These are phyloP conservation scores for Trapa incisa DNA, from an alignment of 345 rosid genomes.

Conservation along the genomic window DNA sequence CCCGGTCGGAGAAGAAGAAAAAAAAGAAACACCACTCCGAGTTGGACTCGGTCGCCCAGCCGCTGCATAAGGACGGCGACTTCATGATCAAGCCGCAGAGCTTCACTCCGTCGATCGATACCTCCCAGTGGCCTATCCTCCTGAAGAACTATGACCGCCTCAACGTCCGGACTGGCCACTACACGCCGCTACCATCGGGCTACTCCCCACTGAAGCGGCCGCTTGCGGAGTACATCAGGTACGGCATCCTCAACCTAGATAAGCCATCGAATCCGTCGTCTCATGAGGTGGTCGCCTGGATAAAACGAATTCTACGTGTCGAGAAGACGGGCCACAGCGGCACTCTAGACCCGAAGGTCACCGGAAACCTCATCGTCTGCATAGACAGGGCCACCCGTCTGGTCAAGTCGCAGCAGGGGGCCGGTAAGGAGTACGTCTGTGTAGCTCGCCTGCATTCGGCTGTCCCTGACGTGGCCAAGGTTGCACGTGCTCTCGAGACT, in stretches of 20 bases:
- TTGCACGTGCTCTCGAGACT: conserved; percentile 69
- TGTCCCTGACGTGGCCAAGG: conserved; percentile 68
- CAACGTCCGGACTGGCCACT: conserved; percentile 92
- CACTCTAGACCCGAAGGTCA: conserved; percentile 89
- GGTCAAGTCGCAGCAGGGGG: conserved; percentile 95
- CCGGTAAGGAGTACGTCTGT: conserved; percentile 87
- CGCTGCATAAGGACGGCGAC: conserved; percentile 17
- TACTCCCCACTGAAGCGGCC: conserved; percentile 90
- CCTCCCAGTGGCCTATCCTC: conserved; percentile 87
- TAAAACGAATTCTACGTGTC: conserved; percentile 77
- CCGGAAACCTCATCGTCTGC: conserved; percentile 86
- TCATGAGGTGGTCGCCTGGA: conserved; percentile 97
- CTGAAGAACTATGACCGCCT: conserved; percentile 87
- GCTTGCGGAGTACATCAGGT: conserved; percentile 61
- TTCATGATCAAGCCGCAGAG: conserved; percentile 81
- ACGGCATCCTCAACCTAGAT: conserved; percentile 79
- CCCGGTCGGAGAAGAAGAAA: conserved; percentile 50
- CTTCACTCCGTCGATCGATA: conserved; percentile 65
- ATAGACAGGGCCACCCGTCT: conserved; percentile 89
- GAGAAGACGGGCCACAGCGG: conserved; percentile 96
- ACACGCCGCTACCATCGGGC: conserved; percentile 80
- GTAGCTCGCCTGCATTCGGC: conserved; percentile 69
- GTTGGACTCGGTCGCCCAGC: conserved; percentile 3
- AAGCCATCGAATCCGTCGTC: conserved; percentile 96
- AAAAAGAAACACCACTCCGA: conserved; percentile 15